These are phyloP conservation scores for Fistulifera solaris DNA, from an alignment of 108 stramenopile genomes.

Conservation along the genomic window DNA sequence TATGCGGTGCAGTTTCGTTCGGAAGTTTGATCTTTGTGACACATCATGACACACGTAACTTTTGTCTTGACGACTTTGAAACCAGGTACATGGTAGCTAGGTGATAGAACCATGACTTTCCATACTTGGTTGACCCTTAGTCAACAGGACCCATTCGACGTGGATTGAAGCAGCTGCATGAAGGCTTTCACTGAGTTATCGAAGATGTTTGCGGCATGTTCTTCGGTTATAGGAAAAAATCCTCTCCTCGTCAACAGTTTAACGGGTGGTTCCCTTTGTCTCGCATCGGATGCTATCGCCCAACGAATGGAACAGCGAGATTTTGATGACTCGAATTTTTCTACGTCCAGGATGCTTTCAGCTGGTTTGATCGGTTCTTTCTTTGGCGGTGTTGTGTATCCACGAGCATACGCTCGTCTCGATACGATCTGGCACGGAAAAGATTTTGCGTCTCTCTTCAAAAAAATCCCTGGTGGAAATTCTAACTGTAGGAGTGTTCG, in stretches of 20 bases:
- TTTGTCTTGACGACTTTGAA: too few species aligned
- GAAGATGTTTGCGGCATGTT: too few species aligned
- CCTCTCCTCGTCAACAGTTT: conserved; percentile 18
- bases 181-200: too few species aligned
- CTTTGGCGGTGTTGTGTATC: conserved; percentile 47
- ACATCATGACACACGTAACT: too few species aligned
- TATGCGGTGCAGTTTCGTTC: too few species aligned
- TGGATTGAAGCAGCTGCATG: too few species aligned
- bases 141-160: too few species aligned
- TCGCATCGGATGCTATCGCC: conserved; percentile 24
- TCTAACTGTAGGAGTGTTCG: conserved; percentile 43
- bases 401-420: conserved; percentile 29
- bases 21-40: too few species aligned
- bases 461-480: conserved; percentile 41
- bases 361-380: conserved; percentile 32
- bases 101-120: too few species aligned
- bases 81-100: too few species aligned
- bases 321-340: neutral
- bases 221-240: neutral
- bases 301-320: conserved; percentile 16
- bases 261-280: conserved; percentile 22
- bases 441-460: conserved; percentile 22
- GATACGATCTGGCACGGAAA: conserved; percentile 28
- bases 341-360: conserved; percentile 10
- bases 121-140: too few species aligned